Percentiles rank a stretch among this genome's conserved stretches.
Conservation (phyloP, 345 rosid genomes). For the Dimocarpus longan region DNA sequence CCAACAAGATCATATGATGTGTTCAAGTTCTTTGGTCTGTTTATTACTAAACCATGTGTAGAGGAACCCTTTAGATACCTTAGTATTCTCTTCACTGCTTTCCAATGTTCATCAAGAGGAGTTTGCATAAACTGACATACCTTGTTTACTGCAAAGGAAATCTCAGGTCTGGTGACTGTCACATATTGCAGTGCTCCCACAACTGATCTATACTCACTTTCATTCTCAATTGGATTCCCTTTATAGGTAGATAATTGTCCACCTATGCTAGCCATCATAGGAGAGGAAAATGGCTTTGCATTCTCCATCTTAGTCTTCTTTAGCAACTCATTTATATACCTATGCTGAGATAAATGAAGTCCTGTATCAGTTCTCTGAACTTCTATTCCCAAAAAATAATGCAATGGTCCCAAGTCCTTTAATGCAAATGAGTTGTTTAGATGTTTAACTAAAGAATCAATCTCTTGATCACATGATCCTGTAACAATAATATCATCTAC, state of each 20-base stretch:
- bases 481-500: neutral
- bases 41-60: neutral
- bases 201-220: neutral
- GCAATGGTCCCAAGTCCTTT: neutral
- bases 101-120: neutral
- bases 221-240: neutral
- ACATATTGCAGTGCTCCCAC: neutral
- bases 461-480: neutral
- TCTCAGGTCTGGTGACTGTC: neutral
- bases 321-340: neutral
- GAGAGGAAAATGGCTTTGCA: neutral
- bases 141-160: neutral
- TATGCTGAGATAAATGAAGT: neutral
- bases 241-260: neutral
- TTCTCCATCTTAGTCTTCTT: no score
- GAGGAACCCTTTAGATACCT: neutral
- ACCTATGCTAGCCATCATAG: neutral
- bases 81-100: neutral
- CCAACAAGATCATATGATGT: neutral
- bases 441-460: neutral
- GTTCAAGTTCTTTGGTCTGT: neutral
- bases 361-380: neutral
- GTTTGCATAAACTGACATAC: neutral
- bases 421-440: no score
- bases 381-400: neutral